phyloP scores from a whole-genome alignment of 2,329 filamentous ascomycete genomes.

The Cyphellophora europaea region DNA sequence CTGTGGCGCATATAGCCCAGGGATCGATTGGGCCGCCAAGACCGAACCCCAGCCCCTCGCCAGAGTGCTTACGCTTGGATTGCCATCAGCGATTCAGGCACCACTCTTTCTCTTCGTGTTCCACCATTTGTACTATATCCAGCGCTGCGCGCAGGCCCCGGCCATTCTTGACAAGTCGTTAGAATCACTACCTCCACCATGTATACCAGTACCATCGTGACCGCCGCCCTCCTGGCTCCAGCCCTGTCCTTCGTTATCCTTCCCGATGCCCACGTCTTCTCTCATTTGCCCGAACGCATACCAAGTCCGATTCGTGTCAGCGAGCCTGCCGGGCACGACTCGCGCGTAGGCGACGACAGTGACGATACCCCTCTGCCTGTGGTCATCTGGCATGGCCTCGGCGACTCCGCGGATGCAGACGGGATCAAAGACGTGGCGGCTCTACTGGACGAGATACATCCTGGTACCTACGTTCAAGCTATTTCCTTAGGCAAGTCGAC shows the following conservation, averaged over 20 bases:
- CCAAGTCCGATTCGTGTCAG: neutral
- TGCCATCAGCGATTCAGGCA: neutral
- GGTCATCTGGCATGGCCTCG: constrained; percentile 87
- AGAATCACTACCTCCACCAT: too few relatives aligned
- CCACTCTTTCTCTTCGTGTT: neutral
- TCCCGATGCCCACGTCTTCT: constrained; percentile 13
- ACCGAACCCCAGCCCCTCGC: too few relatives aligned
- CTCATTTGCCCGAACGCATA: constrained; percentile 1
- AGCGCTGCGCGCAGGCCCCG: neutral
- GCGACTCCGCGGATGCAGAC: constrained; percentile 58
- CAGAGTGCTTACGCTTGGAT: too few relatives aligned
- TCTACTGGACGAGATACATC: constrained; percentile 64
- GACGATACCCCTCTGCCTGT: constrained; percentile 59
- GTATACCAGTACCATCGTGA: neutral
- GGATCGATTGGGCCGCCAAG: too few relatives aligned
- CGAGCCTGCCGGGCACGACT: neutral
- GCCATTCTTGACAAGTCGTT: too few relatives aligned
- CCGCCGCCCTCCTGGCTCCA: constrained; percentile 5
- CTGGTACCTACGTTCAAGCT: constrained; percentile 75
- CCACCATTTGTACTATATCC: neutral
- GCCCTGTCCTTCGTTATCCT: constrained; percentile 12
- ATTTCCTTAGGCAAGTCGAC: constrained; percentile 61
- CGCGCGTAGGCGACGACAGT: constrained; percentile 2
- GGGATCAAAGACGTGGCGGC: constrained; percentile 62
- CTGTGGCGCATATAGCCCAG: too few relatives aligned